These are phyloP conservation scores for Citrus glauca DNA, from an alignment of 345 rosid genomes.

Conservation along the genomic window DNA sequence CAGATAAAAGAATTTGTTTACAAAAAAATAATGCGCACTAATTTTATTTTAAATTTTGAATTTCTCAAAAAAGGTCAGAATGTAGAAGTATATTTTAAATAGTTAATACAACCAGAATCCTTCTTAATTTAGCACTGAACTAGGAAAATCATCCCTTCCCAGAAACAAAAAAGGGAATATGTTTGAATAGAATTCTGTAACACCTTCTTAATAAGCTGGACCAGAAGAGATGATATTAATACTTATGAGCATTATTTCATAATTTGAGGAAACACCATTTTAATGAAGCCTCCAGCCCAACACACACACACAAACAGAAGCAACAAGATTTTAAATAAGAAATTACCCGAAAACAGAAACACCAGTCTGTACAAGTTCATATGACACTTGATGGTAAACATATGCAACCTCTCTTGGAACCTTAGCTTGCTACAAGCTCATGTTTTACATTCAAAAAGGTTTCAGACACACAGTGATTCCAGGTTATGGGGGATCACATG, in stretches of 20 bases:
- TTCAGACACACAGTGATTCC: not conserved
- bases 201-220: not conserved
- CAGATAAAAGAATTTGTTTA: not conserved
- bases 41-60: not conserved
- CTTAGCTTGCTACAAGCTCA: not conserved
- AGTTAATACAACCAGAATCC: not conserved
- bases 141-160: not conserved
- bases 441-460: not conserved
- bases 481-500: conserved; percentile 7
- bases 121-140: not conserved
- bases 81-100: not conserved
- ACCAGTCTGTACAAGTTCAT: not conserved
- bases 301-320: not conserved
- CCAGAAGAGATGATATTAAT: not conserved
- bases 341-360: not conserved
- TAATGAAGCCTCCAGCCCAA: not conserved
- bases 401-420: not conserved
- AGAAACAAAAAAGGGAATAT: no score
- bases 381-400: not conserved
- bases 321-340: not conserved
- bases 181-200: not conserved
- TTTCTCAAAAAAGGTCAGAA: not conserved
- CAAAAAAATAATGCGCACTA: not conserved
- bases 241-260: not conserved
- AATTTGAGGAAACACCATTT: not conserved